phyloP scores from a whole-genome alignment of 495 filamentous ascomycete species.

The Emericellopsis terricola region DNA sequence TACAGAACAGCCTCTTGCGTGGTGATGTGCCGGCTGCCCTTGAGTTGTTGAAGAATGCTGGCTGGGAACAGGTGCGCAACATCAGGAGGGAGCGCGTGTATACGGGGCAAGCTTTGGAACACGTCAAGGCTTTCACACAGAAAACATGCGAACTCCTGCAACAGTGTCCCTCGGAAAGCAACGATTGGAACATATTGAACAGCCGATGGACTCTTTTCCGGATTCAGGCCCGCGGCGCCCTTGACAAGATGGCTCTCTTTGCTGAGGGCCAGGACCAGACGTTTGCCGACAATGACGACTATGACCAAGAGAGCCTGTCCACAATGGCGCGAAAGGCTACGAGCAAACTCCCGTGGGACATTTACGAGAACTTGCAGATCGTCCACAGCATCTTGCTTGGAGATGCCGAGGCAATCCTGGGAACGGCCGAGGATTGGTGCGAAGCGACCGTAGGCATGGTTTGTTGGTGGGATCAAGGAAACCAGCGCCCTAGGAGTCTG shows the following conservation, averaged over 20 bases:
- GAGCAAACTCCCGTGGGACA: slow-evolving; percentile 68
- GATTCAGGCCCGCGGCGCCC: slow-evolving; percentile 42
- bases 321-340: slow-evolving; percentile 56
- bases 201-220: slow-evolving; percentile 66
- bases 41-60: slow-evolving; percentile 45
- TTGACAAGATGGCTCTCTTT: slow-evolving; percentile 49
- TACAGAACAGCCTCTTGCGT: slow-evolving; percentile 48
- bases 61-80: slow-evolving; percentile 49
- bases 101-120: slow-evolving; percentile 47
- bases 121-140: slow-evolving; percentile 49
- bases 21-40: slow-evolving; percentile 48
- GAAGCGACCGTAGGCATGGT: slow-evolving; percentile 67
- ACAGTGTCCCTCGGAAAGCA: slow-evolving; percentile 45
- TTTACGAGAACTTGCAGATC: slow-evolving; percentile 60
- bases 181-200: slow-evolving; percentile 60
- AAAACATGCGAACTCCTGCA: slow-evolving; percentile 46
- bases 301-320: slow-evolving; percentile 18
- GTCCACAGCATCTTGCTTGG: slow-evolving; percentile 66
- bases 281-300: slow-evolving; percentile 17
- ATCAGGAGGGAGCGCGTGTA: slow-evolving; percentile 42
- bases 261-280: slow-evolving; percentile 48
- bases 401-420: slow-evolving; percentile 46
- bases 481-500: slow-evolving; percentile 25
- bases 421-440: slow-evolving; percentile 62
- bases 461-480: slow-evolving; percentile 76